Conservation (phyloP, 768 basidiomycete species). For the Neoboletus brunneissimus region DNA sequence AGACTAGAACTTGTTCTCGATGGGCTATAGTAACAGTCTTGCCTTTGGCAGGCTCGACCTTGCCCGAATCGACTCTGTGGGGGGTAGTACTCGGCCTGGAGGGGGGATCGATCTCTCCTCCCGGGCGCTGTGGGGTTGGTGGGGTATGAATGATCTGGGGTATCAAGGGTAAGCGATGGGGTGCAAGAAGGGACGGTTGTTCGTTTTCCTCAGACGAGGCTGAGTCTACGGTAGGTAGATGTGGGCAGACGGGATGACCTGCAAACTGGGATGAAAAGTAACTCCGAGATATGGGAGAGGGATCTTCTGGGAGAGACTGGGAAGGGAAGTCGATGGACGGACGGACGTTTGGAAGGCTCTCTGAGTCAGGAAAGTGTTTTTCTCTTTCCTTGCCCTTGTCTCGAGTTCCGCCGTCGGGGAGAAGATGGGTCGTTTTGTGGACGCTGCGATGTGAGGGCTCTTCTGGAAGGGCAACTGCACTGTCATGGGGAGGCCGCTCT, state of each 20-base stretch:
- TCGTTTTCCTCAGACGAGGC: constrained; percentile 24
- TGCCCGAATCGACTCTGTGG: constrained; percentile 13
- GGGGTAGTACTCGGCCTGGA: not conserved
- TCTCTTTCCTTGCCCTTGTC: constrained; percentile 31
- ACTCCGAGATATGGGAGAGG: constrained; percentile 16
- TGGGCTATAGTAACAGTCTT: constrained; percentile 19
- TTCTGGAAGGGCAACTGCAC: constrained; percentile 33
- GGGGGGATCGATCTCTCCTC: constrained; percentile 11
- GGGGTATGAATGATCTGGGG: constrained; percentile 37
- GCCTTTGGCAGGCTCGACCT: constrained; percentile 4
- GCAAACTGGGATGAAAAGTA: constrained; percentile 8
- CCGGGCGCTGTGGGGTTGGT: constrained; percentile 34
- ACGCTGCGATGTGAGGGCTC: constrained; percentile 13
- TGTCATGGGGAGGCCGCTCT: constrained; percentile 32
- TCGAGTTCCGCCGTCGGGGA: constrained; percentile 13
- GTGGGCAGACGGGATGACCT: constrained; percentile 3
- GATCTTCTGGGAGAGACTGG: constrained; percentile 20
- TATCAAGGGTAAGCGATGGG: constrained; percentile 25
- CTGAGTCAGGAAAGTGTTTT: not conserved
- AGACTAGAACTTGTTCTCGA: constrained; percentile 29
- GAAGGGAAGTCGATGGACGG: constrained; percentile 20
- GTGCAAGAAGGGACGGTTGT: constrained; percentile 28
- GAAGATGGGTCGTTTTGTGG: constrained; percentile 11
- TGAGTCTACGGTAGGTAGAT: constrained; percentile 29
- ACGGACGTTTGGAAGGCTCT: constrained; percentile 7